Percentiles rank a stretch among this genome's conserved stretches.
phyloP scores from a whole-genome alignment of 441 rosid species.

The Brassica balearica region DNA sequence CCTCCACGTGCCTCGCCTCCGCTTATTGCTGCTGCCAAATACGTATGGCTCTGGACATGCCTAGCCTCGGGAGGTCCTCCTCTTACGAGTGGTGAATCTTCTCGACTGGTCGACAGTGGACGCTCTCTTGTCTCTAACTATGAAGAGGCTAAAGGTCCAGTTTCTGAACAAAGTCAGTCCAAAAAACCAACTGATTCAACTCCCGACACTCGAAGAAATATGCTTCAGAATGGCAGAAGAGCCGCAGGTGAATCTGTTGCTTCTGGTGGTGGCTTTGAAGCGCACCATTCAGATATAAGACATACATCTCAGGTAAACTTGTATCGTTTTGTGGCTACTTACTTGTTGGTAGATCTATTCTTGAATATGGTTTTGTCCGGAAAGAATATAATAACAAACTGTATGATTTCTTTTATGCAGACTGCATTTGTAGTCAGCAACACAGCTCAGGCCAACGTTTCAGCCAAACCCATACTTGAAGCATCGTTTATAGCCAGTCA shows the following conservation, averaged over 20 bases:
- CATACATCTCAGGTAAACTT: constrained; percentile 28
- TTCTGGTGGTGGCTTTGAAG: constrained; percentile 34
- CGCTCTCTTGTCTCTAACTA: constrained; percentile 26
- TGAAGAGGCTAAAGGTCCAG: constrained; percentile 34
- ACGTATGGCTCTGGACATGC: constrained; percentile 90
- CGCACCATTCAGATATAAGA: constrained; percentile 14
- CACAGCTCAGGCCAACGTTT: no score
- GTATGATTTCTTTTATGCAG: constrained; percentile 23
- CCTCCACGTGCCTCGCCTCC: constrained; percentile 77
- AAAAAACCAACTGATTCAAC: constrained; percentile 43
- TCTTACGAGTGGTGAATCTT: constrained; percentile 56
- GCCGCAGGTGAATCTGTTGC: constrained; percentile 37
- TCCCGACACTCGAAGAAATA: constrained; percentile 31
- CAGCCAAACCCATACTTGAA: no score
- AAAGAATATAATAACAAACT: no score
- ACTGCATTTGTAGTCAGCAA: not conserved
- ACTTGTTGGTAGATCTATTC: no score
- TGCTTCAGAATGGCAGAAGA: constrained; percentile 29
- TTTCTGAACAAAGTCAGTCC: constrained; percentile 46
- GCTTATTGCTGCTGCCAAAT: constrained; percentile 81
- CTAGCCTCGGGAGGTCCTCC: constrained; percentile 82
- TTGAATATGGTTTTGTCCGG: no score
- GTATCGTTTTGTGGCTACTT: no score
- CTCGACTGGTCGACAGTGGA: constrained; percentile 38
- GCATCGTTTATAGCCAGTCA: no score